These are phyloP conservation scores for Friedmanniomyces simplex DNA, from an alignment of 495 filamentous ascomycete genomes.

Conservation along the genomic window DNA sequence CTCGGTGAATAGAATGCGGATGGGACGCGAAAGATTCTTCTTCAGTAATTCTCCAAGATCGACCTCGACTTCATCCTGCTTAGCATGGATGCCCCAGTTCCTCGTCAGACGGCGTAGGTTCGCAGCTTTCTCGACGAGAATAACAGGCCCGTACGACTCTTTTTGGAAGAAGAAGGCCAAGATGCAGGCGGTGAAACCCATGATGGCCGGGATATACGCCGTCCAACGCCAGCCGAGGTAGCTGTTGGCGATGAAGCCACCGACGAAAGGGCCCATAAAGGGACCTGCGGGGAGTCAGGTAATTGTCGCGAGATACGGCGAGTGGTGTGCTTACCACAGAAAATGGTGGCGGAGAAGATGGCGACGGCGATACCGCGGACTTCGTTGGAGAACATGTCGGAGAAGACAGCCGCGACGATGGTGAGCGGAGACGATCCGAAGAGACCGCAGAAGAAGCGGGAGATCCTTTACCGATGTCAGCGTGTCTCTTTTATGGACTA, in stretches of 20 bases:
- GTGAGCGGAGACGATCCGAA: conserved; percentile 68
- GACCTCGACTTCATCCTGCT: conserved; percentile 45
- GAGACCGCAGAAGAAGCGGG: conserved; percentile 71
- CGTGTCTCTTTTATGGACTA: not conserved
- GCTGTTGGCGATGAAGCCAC: conserved; percentile 26
- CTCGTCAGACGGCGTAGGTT: conserved; percentile 48
- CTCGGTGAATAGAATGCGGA: conserved; percentile 25
- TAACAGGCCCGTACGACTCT: conserved; percentile 50
- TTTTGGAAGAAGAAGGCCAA: conserved; percentile 39
- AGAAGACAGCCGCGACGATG: conserved; percentile 78
- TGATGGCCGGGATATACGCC: conserved; percentile 53
- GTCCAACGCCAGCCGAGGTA: conserved; percentile 37
- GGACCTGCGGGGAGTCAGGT: conserved; percentile 13
- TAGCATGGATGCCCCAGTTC: conserved; percentile 51
- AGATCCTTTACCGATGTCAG: conserved; percentile 35
- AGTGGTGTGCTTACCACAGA: too few species aligned
- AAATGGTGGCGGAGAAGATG: conserved; percentile 9
- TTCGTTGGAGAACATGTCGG: conserved; percentile 48
- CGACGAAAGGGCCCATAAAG: conserved; percentile 25
- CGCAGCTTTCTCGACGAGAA: conserved; percentile 45
- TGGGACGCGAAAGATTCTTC: conserved; percentile 21
- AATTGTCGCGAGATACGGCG: too few species aligned
- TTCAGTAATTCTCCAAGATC: conserved; percentile 26
- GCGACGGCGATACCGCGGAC: conserved; percentile 19
- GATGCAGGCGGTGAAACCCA: conserved; percentile 40